Percentiles rank a stretch among this genome's conserved stretches.
phyloP scores from a whole-genome alignment of 257 asterid genomes.

The Solanum piurae region DNA sequence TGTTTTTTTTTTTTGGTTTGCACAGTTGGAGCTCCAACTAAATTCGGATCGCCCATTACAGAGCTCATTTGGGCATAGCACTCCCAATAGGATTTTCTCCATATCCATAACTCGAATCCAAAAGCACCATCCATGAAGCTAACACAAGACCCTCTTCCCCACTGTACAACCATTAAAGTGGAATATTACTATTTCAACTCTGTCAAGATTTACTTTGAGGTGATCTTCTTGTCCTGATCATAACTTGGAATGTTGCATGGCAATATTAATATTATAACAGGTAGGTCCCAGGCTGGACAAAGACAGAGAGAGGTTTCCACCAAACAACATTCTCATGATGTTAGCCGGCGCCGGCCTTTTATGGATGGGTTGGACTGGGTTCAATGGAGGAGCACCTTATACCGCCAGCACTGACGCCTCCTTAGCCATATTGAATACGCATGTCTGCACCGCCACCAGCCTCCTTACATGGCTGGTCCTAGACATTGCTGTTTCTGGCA shows the following conservation, averaged over 20 bases:
- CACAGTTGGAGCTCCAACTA: too few relatives aligned
- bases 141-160: not conserved
- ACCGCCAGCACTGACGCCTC: slow-evolving; percentile 27
- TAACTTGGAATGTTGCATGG: not conserved
- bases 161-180: not conserved
- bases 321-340: slow-evolving; percentile 41
- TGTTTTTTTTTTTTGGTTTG: too few relatives aligned
- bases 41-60: too few relatives aligned
- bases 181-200: not conserved
- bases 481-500: slow-evolving; percentile 26
- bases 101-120: accelerated
- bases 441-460: slow-evolving; percentile 47
- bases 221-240: not conserved
- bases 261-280: slow-evolving; percentile 3
- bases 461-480: slow-evolving; percentile 42
- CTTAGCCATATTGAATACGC: slow-evolving; percentile 49
- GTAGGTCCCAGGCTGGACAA: slow-evolving; percentile 42
- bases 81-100: too few relatives aligned
- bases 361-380: slow-evolving; percentile 65
- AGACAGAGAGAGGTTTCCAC: slow-evolving; percentile 28
- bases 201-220: not conserved
- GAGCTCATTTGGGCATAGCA: too few relatives aligned
- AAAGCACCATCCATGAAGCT: not conserved
- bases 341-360: slow-evolving; percentile 47
- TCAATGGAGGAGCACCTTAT: slow-evolving; percentile 59